Conservation (phyloP, 345 rosid species). For the Gossypium arboreum region DNA sequence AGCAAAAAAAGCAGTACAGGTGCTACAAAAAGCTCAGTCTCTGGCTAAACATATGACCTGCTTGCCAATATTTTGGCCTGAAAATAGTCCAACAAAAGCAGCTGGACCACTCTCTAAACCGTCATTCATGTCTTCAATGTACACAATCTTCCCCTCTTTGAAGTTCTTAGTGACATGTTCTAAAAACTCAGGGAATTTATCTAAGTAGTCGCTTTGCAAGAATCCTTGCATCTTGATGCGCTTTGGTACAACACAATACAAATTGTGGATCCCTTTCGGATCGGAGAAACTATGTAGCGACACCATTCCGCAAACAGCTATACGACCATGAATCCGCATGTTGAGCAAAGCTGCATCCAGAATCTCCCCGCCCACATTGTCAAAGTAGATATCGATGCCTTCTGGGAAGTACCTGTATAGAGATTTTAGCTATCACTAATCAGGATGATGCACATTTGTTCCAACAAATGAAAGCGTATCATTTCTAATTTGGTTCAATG, state of each 20-base stretch:
- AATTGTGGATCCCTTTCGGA: constrained; percentile 43
- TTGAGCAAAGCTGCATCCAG: constrained; percentile 64
- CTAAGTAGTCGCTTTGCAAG: constrained; percentile 57
- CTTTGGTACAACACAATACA: constrained; percentile 40
- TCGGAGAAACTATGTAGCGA: constrained; percentile 36
- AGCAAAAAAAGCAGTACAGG: neutral
- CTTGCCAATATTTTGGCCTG: constrained; percentile 63
- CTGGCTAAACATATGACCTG: constrained; percentile 36
- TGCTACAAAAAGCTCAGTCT: constrained; percentile 16
- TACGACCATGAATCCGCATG: constrained; percentile 58
- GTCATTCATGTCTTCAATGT: constrained; percentile 57
- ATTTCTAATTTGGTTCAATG: neutral
- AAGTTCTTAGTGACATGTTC: constrained; percentile 36
- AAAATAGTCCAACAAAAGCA: constrained; percentile 61
- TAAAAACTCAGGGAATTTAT: constrained; percentile 45
- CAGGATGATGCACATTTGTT: neutral
- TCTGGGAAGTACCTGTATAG: constrained; percentile 50
- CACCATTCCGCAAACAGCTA: constrained; percentile 77
- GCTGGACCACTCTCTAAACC: constrained; percentile 61
- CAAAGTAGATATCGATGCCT: constrained; percentile 68
- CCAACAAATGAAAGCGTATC: neutral
- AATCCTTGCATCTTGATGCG: constrained; percentile 59
- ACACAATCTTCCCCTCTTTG: constrained; percentile 59
- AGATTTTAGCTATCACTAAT: neutral
- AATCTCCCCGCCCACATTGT: constrained; percentile 72